A percentile compares a stretch with the other conserved stretches of the same genome.
Conservation (phyloP, 345 rosid genomes). For the Excoecaria agallocha region DNA sequence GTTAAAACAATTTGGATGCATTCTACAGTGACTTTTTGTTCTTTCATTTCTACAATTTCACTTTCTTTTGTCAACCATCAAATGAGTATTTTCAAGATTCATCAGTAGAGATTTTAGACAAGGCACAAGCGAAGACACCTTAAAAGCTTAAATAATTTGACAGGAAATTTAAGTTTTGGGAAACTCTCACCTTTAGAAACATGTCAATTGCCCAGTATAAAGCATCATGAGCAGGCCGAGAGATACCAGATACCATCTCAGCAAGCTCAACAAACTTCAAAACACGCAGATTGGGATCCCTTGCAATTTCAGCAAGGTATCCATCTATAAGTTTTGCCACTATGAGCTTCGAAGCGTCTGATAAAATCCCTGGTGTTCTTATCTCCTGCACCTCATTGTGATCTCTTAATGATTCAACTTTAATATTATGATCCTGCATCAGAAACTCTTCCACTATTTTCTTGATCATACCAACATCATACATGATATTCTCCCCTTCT, state of each 20-base stretch:
- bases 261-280: conserved; percentile 64
- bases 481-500: conserved; percentile 50
- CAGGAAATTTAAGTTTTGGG: not conserved
- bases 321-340: conserved; percentile 73
- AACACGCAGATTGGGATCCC: conserved; percentile 58
- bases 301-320: conserved; percentile 74
- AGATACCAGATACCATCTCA: conserved; percentile 53
- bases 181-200: conserved; percentile 63
- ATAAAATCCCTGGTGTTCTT: conserved; percentile 51
- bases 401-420: conserved; percentile 40
- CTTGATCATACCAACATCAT: conserved; percentile 60
- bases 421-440: conserved; percentile 47
- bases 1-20: not conserved
- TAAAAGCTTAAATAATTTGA: too few relatives aligned
- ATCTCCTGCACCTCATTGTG: conserved; percentile 39
- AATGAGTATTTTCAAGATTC: too few relatives aligned
- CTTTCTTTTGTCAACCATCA: too few relatives aligned
- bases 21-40: not conserved
- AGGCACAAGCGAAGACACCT: too few relatives aligned
- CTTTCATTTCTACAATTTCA: too few relatives aligned
- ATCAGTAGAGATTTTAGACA: too few relatives aligned
- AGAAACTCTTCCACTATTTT: conserved; percentile 60
- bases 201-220: conserved; percentile 80
- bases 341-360: conserved; percentile 83
- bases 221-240: conserved; percentile 79